These are phyloP conservation scores for Aspergillus sp. DNA, from an alignment of 2,329 filamentous ascomycete species.

Conservation along the genomic window DNA sequence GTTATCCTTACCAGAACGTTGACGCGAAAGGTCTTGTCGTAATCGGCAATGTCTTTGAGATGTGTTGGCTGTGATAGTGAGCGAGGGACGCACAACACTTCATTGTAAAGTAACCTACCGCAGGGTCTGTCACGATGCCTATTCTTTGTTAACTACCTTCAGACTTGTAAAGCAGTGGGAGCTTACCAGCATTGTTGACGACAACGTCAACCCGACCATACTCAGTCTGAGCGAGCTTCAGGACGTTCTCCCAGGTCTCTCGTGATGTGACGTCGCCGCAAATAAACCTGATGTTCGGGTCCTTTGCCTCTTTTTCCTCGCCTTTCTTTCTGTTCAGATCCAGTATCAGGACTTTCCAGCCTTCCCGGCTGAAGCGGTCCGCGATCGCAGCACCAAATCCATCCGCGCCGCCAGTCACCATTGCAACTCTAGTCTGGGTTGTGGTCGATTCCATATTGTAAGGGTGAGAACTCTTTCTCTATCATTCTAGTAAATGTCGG, in stretches of 20 bases:
- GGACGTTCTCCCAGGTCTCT: neutral
- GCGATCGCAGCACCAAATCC: neutral
- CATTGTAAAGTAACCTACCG: neutral
- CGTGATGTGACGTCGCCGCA: neutral
- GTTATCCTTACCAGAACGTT: neutral
- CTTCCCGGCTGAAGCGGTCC: neutral
- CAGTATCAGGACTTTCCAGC: neutral
- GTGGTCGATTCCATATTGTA: neutral
- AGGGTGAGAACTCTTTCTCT: neutral
- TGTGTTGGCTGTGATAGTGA: neutral
- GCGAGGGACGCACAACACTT: neutral
- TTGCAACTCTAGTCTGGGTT: neutral
- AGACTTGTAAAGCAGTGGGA: neutral
- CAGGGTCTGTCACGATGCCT: neutral
- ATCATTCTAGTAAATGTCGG: too few species aligned
- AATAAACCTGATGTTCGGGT: neutral
- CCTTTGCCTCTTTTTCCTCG: neutral
- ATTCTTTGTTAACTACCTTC: neutral
- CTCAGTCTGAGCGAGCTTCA: neutral
- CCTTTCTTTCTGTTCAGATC: neutral
- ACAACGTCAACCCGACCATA: neutral
- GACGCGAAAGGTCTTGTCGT: neutral
- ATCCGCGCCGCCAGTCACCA: neutral
- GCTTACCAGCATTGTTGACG: neutral
- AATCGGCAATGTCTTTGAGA: neutral